phyloP scores from a whole-genome alignment of 169 alveolate genomes.

The Plasmodium sp. region DNA sequence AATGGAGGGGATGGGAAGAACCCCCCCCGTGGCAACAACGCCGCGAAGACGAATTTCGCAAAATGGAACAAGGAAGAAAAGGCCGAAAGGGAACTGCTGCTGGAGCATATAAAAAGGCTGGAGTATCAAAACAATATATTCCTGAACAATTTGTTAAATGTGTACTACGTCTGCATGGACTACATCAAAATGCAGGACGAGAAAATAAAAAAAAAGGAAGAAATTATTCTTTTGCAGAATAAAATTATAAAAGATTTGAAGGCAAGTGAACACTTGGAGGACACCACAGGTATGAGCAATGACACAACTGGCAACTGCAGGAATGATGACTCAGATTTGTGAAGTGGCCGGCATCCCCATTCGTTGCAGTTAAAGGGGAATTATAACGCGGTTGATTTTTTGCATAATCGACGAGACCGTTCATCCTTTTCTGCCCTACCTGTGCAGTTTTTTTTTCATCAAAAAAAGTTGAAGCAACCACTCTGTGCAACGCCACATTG shows the following conservation, averaged over 20 bases:
- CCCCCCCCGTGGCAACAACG: background rate
- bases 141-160: conserved; percentile 55
- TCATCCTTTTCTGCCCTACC: background rate
- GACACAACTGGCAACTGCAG: background rate
- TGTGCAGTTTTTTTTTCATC: background rate
- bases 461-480: background rate
- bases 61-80: background rate
- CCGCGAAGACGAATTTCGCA: background rate
- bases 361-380: background rate
- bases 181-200: conserved; percentile 72
- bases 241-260: conserved; percentile 31
- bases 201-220: conserved; percentile 63
- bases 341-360: background rate
- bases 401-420: background rate
- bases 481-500: background rate
- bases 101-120: conserved; percentile 64
- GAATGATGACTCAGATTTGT: background rate
- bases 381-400: background rate
- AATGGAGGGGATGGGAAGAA: background rate
- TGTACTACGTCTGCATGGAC: conserved; percentile 72
- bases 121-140: conserved; percentile 73
- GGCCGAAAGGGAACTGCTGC: conserved; percentile 14
- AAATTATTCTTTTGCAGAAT: conserved; percentile 34
- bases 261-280: conserved; percentile 12
- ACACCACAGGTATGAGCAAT: conserved; percentile 15